Base-by-base conservation (phyloP, 495 filamentous ascomycete genomes). In the Parathielavia hyrcaniae region DNA sequence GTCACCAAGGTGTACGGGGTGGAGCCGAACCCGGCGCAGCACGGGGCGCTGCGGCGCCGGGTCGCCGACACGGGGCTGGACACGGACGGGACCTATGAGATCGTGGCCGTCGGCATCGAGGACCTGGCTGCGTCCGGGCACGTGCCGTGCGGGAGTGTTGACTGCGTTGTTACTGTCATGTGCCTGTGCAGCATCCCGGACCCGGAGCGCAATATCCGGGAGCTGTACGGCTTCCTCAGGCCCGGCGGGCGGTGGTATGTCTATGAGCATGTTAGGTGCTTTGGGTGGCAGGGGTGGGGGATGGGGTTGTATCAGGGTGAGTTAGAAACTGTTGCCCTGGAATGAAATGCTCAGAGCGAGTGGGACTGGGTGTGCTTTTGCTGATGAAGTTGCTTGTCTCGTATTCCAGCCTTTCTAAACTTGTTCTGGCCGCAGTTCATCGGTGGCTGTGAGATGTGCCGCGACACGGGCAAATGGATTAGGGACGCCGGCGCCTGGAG, bases 161-260 rank as follows among this genome's bases (percentile, higher is more conserved):
- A 91, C 63, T 84, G 81, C 39, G 81, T 90, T 39, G 74, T 89
- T 46, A 82, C 82, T 14, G 73, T 89, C 45, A 79, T 86, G 11
- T 88, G 88, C 48, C 74, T 91, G 5, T 91, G 87, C 70, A 84
- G 81, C 50, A 84, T 90, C 53, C 86, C 86, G 1, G 71, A 82
- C 13, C 81, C 85, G 35, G 74, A 82, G 61, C 62, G 63, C 12
- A 82, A 85, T 45, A 78, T 80, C 16, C 64, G 61, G 14, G 79
- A 81, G 50, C 63, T 90, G 53, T 90, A 88, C 70, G 54, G 62
- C 4, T 72, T 84, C 58, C 68, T 91, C 20, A 83, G 80, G 64
- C 82, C 84, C 0, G 87, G 87, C 11, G 88, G 87, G 0, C 66
- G 75, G 43, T 77, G 87, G 79, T 79, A 88, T 44, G 75, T 88